Evolutionary conservation across 768 basidiomycete genomes (phyloP), one percentile per base, ranked within the genome.

Genomic region (Serendipita vermifera): DNA sequence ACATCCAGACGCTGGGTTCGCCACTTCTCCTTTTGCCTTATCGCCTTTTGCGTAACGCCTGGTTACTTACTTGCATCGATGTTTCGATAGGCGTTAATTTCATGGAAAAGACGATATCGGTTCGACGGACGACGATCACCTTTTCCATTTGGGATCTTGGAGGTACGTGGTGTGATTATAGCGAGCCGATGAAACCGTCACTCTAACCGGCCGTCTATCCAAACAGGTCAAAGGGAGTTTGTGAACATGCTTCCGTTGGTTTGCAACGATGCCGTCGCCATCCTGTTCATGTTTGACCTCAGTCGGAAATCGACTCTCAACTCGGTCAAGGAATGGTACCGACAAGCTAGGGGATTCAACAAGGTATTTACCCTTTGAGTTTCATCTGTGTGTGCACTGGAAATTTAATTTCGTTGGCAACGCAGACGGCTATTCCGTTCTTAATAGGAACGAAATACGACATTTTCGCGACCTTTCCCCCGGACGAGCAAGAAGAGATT

Each of bases 91-190:
- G 94, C 75, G 92, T 97, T 74, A 97, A 97, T 72, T 98, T 98
- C 71, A 98, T 98, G 96, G 94, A 99, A 76, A 99, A 99, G 77
- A 96, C 94, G 14, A 97, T 99, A 64, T 87, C 88, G 56, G 94
- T 99, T 62, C 83, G 96, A 63, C 85, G 93, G 69, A 98, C 96
- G 58, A 96, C 94, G 56, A 98, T 99, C 70, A 97, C 94, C 2
- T 98, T 99, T 74, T 97, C 93, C 61, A 96, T 98, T 70, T 99
- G 96, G 93, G 92, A 96, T 75, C 74, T 96, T 57, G 92, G 92
- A 61, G 92, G 71, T 67, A 29, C 24, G 57, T 53, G 6, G 26
- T 15, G 38, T 17, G 33, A 14, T 15, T n/a, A 17, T 59, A 14
- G 54, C 27, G 43, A 26, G n/a, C 7, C 14, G n/a, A 20, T 33